Base-by-base conservation (phyloP, 495 filamentous ascomycete species). In the Thermochaetoides thermophila region DNA sequence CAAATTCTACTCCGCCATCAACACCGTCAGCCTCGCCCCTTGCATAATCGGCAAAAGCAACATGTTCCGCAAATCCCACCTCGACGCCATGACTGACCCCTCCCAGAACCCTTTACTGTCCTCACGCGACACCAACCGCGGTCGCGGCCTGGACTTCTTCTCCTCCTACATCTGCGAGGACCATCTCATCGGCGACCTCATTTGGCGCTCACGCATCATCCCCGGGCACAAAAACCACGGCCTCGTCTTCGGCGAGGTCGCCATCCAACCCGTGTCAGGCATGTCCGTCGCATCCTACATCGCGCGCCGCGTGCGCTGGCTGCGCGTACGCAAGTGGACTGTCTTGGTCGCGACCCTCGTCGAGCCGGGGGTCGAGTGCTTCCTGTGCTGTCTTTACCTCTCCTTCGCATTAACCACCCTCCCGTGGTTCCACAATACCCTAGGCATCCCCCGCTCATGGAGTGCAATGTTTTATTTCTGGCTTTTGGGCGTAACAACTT, bases 1-100 rank as follows among this genome's bases (percentile, higher is more conserved):
- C 32, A 99, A 99, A 48, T 94, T 99, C 68, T 99, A 99, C 61
- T 81, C 78, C 14, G 89, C 87, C 36, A 96, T 96, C 68, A 94
- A 95, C 61, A 84, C 85, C 5, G 81, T 94, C 16, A 64, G 76
- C 12, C 61, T 96, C 37, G 87, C 89, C 0, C 86, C 91, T 5
- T 96, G 91, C 55, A 82, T 91, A 34, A 81, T 96, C 5, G 89
- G 89, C 17, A 99, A 99, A 59, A 91, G 82, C 34, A 96, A 89
- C 57, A 92, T 99, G 81, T 96, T 96, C 63, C 81, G 89, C 17
- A 79, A 77, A 30, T 86, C 85, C 0, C 87, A 99, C 46, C 73
- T 99, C 17, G 69, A 84, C 48, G 68, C 68, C 37, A 67, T 91
- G 13, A 95, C 86, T n/a, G 49, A 63, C 30, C 66, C 60, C 7